These are phyloP conservation scores for carrot (Daucus carota) DNA, from an alignment of 129 eudicot genomes.

Conservation along the genomic window DH1_v3.0 NC_030385.2:38021001-38021500, in stretches of 20 bases:
- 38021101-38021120: too few species aligned
- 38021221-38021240: slow-evolving; percentile 68
- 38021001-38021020: too few species aligned
- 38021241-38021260: slow-evolving; percentile 85
- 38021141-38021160: too few species aligned
- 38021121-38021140: too few species aligned
- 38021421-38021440: not conserved
- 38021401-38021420: not conserved
- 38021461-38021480: not conserved
- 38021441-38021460: not conserved
- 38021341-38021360: slow-evolving; percentile 47
- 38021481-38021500: not conserved
- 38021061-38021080: too few species aligned
- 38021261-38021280: slow-evolving; percentile 9
- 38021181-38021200: not conserved
- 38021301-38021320: slow-evolving; percentile 40
- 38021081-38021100: too few species aligned
- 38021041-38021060: too few species aligned
- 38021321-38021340: slow-evolving; percentile 61
- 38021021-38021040: too few species aligned
- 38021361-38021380: not conserved
- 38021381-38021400: not conserved
- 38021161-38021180: not conserved
- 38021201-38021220: slow-evolving; percentile 59
- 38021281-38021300: slow-evolving; percentile 46